Evolutionary conservation across 1,284 basidiomycete species (phyloP).

Genomic region (Malassezia obtusa): DNA sequence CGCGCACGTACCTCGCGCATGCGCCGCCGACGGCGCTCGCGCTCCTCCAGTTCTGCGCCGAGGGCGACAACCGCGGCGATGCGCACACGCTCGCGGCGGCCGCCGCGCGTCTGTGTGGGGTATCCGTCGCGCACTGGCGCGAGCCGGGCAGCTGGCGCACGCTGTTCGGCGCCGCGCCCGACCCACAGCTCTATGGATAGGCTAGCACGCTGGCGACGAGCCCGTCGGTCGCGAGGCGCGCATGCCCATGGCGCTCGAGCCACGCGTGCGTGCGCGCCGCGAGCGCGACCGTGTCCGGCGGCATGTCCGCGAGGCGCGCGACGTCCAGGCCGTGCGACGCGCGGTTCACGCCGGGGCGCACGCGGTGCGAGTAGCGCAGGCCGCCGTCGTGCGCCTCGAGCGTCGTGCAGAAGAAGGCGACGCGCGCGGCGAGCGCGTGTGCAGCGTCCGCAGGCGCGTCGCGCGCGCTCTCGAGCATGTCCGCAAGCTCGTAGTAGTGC

Average conservation of each 20-base stretch:
- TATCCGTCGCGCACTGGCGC: background rate
- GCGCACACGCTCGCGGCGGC: conserved; percentile 21
- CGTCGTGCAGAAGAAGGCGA: conserved; percentile 73
- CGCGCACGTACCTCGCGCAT: conserved; percentile 17
- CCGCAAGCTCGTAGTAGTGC: conserved; percentile 86
- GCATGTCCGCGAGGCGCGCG: conserved; percentile 77
- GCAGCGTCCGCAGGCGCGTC: conserved; percentile 5
- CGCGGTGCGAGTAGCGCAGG: conserved; percentile 72
- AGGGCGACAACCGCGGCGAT: conserved; percentile 36
- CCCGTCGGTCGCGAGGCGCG: background rate
- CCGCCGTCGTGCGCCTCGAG: conserved; percentile 6
- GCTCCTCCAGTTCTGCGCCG: conserved; percentile 30
- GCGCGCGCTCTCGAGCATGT: conserved; percentile 53
- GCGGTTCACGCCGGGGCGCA: conserved; percentile 73
- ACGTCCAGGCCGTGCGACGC: conserved; percentile 88
- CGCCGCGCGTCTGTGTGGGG: background rate
- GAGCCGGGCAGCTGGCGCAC: conserved; percentile 11
- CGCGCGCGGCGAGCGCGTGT: conserved; percentile 21
- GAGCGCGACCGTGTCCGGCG: conserved; percentile 56
- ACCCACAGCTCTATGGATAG: conserved; percentile 3
- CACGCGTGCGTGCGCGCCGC: conserved; percentile 51
- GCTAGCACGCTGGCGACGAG: conserved; percentile 3
- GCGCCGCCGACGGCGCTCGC: conserved; percentile 8
- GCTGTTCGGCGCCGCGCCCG: conserved; percentile 6
- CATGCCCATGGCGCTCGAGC: conserved; percentile 10